These are phyloP conservation scores for Termitomyces eurrhizus DNA, from an alignment of 768 basidiomycete genomes.

Conservation along the genomic window DNA sequence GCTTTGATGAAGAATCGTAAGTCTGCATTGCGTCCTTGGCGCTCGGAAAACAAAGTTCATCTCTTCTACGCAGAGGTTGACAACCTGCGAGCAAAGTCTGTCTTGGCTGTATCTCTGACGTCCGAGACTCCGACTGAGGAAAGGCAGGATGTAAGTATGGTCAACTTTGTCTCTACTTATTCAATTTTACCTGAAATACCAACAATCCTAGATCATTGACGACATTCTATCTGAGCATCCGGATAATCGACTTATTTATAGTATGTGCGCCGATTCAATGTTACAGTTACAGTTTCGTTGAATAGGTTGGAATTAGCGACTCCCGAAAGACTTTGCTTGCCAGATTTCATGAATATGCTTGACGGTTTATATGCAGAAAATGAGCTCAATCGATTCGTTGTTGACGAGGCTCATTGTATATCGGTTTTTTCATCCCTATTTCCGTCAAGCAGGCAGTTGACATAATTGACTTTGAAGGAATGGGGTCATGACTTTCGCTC, in stretches of 20 bases:
- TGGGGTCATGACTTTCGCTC: conserved; percentile 82
- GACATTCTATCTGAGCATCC: conserved; percentile 63
- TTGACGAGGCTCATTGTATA: conserved; percentile 88
- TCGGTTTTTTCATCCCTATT: conserved; percentile 44
- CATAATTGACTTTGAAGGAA: conserved; percentile 42
- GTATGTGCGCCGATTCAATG: conserved; percentile 32
- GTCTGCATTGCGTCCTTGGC: conserved; percentile 14
- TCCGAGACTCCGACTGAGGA: conserved; percentile 60
- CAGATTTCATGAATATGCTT: conserved; percentile 52
- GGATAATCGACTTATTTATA: conserved; percentile 62
- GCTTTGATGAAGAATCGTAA: conserved; percentile 83
- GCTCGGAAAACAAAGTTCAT: background rate
- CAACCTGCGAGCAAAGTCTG: conserved; percentile 46
- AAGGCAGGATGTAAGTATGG: conserved; percentile 42
- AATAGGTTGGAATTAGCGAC: conserved; percentile 45
- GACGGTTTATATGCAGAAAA: conserved; percentile 46
- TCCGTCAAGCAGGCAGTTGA: background rate
- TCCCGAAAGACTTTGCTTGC: conserved; percentile 64
- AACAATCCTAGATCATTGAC: conserved; percentile 45
- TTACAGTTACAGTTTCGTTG: background rate
- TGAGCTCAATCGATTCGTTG: conserved; percentile 67
- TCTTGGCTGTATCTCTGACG: conserved; percentile 58
- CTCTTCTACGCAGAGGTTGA: conserved; percentile 50
- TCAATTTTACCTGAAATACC: background rate
- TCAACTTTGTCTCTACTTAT: background rate